A percentile compares a stretch with the other conserved stretches of the same genome.
phyloP scores from a whole-genome alignment of 495 filamentous ascomycete species.

The Poronia punctata region DNA sequence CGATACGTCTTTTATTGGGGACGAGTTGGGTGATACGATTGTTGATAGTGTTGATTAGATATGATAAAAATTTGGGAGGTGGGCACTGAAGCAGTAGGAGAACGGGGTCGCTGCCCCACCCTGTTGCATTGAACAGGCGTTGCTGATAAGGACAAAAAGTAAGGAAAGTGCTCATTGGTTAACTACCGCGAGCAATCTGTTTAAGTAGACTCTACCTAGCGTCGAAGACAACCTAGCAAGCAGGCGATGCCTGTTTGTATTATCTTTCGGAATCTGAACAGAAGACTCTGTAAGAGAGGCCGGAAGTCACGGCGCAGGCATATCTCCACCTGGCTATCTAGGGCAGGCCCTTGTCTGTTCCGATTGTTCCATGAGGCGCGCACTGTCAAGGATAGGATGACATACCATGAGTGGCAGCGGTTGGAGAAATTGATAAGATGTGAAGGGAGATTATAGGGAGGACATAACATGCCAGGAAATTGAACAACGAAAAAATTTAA shows the following conservation, averaged over 20 bases:
- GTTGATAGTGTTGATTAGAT: slow-evolving; percentile 24
- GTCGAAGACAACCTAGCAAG: too few relatives aligned
- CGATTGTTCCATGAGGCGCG: not conserved
- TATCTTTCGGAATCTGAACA: too few relatives aligned
- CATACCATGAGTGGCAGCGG: not conserved
- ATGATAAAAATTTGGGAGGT: slow-evolving; percentile 25
- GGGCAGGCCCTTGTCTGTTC: slow-evolving; percentile 1
- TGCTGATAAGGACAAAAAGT: slow-evolving; percentile 8
- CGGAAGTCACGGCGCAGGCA: too few relatives aligned
- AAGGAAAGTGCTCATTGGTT: slow-evolving; percentile 1
- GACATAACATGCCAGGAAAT: slow-evolving; percentile 1
- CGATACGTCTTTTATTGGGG: slow-evolving; percentile 14
- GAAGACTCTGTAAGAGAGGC: too few relatives aligned
- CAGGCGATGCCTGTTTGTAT: too few relatives aligned
- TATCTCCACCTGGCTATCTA: slow-evolving; percentile 13
- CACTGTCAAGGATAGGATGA: not conserved
- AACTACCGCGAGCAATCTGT: too few relatives aligned
- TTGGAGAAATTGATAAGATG: not conserved
- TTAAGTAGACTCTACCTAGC: too few relatives aligned
- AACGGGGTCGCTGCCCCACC: slow-evolving; percentile 8
- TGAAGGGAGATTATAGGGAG: slow-evolving; percentile 1
- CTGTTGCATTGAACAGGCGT: slow-evolving; percentile 1
- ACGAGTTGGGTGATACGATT: slow-evolving; percentile 13
- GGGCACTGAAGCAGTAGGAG: slow-evolving; percentile 5
- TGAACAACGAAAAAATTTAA: not conserved